phyloP scores from a whole-genome alignment of 2,329 filamentous ascomycete genomes.

The Fusarium tupiense region DNA sequence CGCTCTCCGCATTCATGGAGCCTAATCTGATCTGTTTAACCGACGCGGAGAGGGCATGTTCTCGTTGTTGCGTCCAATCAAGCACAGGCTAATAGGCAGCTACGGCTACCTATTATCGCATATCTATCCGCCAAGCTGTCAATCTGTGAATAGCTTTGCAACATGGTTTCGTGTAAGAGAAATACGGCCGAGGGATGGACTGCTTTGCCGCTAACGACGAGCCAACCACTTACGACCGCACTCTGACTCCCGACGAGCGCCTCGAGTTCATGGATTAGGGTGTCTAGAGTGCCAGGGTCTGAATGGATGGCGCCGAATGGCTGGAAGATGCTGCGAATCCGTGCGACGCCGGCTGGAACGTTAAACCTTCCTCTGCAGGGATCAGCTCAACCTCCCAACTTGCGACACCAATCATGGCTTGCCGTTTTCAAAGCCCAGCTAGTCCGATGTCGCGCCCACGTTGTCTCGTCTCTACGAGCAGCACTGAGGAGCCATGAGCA shows the following conservation, averaged over 20 bases:
- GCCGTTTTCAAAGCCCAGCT: constrained; percentile 44
- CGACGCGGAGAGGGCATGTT: constrained; percentile 29
- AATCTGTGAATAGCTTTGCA: constrained; percentile 46
- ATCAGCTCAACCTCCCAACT: constrained; percentile 32
- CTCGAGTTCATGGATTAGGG: constrained; percentile 25
- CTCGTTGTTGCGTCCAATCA: constrained; percentile 36
- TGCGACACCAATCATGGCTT: constrained; percentile 46
- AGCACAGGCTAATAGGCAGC: constrained; percentile 24
- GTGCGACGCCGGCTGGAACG: constrained; percentile 42
- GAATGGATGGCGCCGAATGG: constrained; percentile 34
- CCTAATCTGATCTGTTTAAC: constrained; percentile 35
- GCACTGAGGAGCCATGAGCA: constrained; percentile 6
- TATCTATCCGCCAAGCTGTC: constrained; percentile 38
- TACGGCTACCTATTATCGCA: constrained; percentile 20
- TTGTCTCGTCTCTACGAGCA: constrained; percentile 20
- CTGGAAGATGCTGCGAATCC: constrained; percentile 38
- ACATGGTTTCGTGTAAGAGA: constrained; percentile 51
- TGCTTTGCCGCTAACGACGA: constrained; percentile 32
- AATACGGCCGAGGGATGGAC: constrained; percentile 39
- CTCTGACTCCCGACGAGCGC: constrained; percentile 26
- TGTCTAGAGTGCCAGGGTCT: constrained; percentile 15
- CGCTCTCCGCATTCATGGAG: constrained; percentile 33
- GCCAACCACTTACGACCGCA: constrained; percentile 41
- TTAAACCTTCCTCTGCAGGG: constrained; percentile 41
- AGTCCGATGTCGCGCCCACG: constrained; percentile 47